Conservation (phyloP, 139 green algal genomes). For the Chlorella sorokiniana region DNA sequence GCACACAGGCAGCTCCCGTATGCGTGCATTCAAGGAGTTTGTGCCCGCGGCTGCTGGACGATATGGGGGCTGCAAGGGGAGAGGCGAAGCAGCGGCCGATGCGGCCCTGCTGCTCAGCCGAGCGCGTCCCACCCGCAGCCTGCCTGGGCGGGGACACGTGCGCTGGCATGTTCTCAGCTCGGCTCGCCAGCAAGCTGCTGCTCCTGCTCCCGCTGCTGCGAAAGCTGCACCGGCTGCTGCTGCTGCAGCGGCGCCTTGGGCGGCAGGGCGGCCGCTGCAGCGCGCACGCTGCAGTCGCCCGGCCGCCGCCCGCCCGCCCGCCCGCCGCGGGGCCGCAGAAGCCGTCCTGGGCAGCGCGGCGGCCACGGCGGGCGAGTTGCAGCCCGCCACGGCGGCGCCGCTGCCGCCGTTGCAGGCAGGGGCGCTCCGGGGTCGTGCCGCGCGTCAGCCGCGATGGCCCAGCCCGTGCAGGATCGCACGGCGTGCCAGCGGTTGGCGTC, state of each 20-base stretch:
- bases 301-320: no score
- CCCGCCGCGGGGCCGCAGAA: background rate
- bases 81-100: no score
- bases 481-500: constrained; percentile 19
- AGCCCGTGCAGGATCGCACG: constrained; percentile 10
- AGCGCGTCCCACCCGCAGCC: no score
- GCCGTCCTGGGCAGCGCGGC: background rate
- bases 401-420: background rate
- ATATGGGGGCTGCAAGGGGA: no score
- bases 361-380: background rate
- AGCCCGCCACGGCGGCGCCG: background rate
- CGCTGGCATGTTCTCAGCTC: no score
- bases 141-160: no score
- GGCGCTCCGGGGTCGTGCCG: background rate
- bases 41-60: no score
- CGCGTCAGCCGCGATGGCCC: background rate
- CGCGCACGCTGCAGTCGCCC: background rate
- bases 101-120: no score
- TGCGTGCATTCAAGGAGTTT: no score
- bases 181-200: no score
- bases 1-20: no score
- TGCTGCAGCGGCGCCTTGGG: background rate
- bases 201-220: no score
- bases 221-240: background rate
- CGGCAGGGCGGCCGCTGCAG: background rate